Percentiles rank a stretch among this genome's conserved stretches.
These are phyloP conservation scores for Pythium pectinolyticum DNA, from an alignment of 352 stramenopile genomes.

Conservation along the genomic window DNA sequence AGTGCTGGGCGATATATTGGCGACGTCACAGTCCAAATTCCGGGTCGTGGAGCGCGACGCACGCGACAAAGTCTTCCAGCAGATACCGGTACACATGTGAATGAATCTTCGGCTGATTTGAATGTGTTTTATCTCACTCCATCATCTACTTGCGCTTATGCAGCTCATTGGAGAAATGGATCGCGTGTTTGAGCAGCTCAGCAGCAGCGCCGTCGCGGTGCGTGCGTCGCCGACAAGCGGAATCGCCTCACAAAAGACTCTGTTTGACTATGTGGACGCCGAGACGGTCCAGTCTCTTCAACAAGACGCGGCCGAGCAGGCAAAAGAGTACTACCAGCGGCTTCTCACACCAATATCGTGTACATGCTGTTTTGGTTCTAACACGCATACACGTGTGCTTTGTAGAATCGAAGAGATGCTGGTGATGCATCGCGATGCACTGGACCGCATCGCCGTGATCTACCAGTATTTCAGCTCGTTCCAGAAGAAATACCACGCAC, in stretches of 20 bases:
- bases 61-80: conserved; percentile 56
- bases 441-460: conserved; percentile 59
- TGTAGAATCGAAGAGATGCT: conserved; percentile 72
- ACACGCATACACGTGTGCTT: background rate
- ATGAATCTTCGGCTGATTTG: no score
- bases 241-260: conserved; percentile 45
- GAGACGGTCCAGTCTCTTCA: conserved; percentile 80
- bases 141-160: background rate
- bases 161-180: conserved; percentile 79
- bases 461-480: conserved; percentile 71
- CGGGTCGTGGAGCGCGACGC: conserved; percentile 38
- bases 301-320: conserved; percentile 70
- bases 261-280: conserved; percentile 85
- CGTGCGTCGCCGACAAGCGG: conserved; percentile 30
- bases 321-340: conserved; percentile 69
- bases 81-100: conserved; percentile 40
- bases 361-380: no score
- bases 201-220: conserved; percentile 45
- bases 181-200: conserved; percentile 67
- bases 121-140: no score
- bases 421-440: conserved; percentile 53
- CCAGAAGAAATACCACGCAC: conserved; percentile 34
- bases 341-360: no score
- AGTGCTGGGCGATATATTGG: conserved; percentile 67
- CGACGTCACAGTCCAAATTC: conserved; percentile 61